Evolutionary conservation across 2,329 filamentous ascomycete genomes (phyloP), one percentile per base, ranked within the genome.

Genomic region (Pezicula neosporulosa): DNA sequence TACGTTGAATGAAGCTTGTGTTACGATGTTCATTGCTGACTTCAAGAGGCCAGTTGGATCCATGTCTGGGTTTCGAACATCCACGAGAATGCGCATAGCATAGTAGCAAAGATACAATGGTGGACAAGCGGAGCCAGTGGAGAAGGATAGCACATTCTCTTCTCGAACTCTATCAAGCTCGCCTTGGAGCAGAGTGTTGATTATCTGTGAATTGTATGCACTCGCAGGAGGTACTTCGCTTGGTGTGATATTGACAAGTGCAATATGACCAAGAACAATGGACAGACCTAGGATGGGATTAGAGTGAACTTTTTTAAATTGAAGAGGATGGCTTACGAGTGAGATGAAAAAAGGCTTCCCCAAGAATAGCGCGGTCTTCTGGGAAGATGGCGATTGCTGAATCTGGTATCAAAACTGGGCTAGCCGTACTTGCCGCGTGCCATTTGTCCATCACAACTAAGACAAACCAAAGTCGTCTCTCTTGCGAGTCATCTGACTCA

Each of bases 361-460:
- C 86, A 4, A 90, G 70, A 7, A 86, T 66, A 15, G 70, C 68
- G 54, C 79, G 77, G 51, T 90, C 76, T 44, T 82, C 81, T 1
- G 78, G 76, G 6, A 80, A 71, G 21, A 86, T 70, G 13, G 86
- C 77, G 6, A 84, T 76, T 48, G 76, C 81, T 54, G 80, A 77
- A 57, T 87, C 80, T 2, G 80, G 81, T 51, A 90, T 82, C 52
- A 85, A 74, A 12, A 82, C 61, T 3, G 85, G 82, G 54, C 77
- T 82, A 12, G 80, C 82, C 4, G 80, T 85, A 19, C 82, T 83
- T n/a, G 83, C 77, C 4, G 87, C 83, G 63, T 89, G 82, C 85
- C 85, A 90, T 15, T 86, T 79, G 61, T 90, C 87, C 56, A 90
- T 77, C 56, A 87, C 77, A 43, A 89, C 78, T 33, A 90, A 70